Conservation (phyloP, 805 yeast genomes). For the Candida schatavii region DNA sequence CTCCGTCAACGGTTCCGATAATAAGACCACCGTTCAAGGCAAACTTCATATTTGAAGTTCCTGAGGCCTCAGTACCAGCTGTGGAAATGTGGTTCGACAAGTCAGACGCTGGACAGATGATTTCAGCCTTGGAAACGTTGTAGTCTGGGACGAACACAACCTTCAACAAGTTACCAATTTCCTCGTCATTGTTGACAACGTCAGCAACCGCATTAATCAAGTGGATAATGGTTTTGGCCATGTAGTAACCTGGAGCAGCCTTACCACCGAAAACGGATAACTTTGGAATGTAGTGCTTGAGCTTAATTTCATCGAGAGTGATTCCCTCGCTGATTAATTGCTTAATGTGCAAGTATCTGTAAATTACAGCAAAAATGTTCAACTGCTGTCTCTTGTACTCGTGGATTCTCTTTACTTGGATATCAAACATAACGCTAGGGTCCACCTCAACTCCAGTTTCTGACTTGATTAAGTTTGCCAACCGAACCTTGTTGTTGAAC, state of each 20-base stretch:
- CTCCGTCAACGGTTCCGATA: conserved; percentile 96
- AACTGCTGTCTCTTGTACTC: conserved; percentile 95
- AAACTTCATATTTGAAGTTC: conserved; percentile 95
- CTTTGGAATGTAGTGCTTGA: conserved; percentile 65
- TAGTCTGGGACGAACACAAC: conserved; percentile 90
- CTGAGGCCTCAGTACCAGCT: conserved; percentile 96
- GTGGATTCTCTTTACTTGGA: conserved; percentile 93
- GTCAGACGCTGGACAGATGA: conserved; percentile 87
- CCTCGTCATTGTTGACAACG: conserved; percentile 75
- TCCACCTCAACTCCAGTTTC: conserved; percentile 67
- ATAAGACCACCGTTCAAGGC: conserved; percentile 92
- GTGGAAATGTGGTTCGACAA: conserved; percentile 92
- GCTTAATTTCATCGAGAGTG: conserved; percentile 46
- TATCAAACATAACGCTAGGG: conserved; percentile 75
- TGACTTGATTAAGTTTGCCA: conserved; percentile 64
- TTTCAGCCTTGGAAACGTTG: conserved; percentile 91
- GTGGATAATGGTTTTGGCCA: conserved; percentile 89
- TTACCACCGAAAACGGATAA: conserved; percentile 89
- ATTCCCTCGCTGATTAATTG: conserved; percentile 52
- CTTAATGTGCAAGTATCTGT: conserved; percentile 78
- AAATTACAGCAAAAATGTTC: conserved; percentile 85
- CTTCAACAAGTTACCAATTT: conserved; percentile 71
- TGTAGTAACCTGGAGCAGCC: conserved; percentile 96
- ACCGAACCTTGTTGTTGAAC: conserved; percentile 60
- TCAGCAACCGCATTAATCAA: conserved; percentile 77